phyloP scores from a whole-genome alignment of 1,139 yeast species.

The Suhomyces coccinellae region DNA sequence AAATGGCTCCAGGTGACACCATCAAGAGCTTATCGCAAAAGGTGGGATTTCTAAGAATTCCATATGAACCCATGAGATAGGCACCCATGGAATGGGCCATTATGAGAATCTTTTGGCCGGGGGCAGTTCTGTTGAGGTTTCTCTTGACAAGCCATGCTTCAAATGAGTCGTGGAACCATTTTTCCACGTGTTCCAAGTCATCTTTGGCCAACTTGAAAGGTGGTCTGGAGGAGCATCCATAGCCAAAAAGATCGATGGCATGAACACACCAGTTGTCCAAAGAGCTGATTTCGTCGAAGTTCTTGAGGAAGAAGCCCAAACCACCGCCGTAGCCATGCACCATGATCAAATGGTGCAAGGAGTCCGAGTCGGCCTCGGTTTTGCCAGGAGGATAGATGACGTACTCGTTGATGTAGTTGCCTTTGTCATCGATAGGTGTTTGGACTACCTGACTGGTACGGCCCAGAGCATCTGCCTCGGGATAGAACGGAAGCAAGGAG shows the following conservation, averaged over 20 bases:
- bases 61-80: slow-evolving; percentile 51
- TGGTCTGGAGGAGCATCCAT: slow-evolving; percentile 73
- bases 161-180: slow-evolving; percentile 55
- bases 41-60: slow-evolving; percentile 40
- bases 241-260: slow-evolving; percentile 73
- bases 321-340: slow-evolving; percentile 84
- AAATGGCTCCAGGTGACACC: slow-evolving; percentile 69
- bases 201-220: slow-evolving; percentile 37
- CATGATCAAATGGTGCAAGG: slow-evolving; percentile 58
- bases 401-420: slow-evolving; percentile 62
- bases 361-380: slow-evolving; percentile 25
- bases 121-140: slow-evolving; percentile 23
- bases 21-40: slow-evolving; percentile 50
- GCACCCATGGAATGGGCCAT: slow-evolving; percentile 70
- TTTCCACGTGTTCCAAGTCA: slow-evolving; percentile 41
- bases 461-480: slow-evolving; percentile 33
- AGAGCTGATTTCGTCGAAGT: slow-evolving; percentile 47
- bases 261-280: slow-evolving; percentile 60
- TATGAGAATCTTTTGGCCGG: slow-evolving; percentile 34
- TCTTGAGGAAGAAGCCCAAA: slow-evolving; percentile 66
- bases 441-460: slow-evolving; percentile 34
- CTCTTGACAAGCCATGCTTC: slow-evolving; percentile 45
- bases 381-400: slow-evolving; percentile 51
- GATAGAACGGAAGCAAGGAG: slow-evolving; percentile 41
- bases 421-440: slow-evolving; percentile 42